Evolutionary conservation across 1,139 yeast genomes (phyloP).

Genomic region (Arxiozyma bovina): DNA sequence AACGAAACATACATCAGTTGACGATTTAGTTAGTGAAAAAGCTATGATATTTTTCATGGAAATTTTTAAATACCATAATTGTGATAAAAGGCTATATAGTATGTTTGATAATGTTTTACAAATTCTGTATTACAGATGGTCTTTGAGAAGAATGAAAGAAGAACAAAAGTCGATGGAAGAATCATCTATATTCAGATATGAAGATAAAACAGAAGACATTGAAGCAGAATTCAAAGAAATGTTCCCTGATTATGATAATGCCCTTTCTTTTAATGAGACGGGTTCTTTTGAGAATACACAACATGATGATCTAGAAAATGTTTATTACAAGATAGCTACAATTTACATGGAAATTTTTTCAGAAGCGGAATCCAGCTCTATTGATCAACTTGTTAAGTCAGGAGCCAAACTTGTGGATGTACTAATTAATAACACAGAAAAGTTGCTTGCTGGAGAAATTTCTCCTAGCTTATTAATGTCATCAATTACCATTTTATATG

Average conservation of each 20-base stretch:
- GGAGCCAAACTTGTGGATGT: slow-evolving; percentile 37
- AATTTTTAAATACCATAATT: slow-evolving; percentile 22
- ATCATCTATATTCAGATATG: slow-evolving; percentile 54
- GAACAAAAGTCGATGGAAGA: slow-evolving; percentile 56
- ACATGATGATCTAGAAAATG: slow-evolving; percentile 29
- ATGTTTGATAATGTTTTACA: slow-evolving; percentile 44
- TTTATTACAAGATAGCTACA: slow-evolving; percentile 33
- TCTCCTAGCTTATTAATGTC: slow-evolving; percentile 38
- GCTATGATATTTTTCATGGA: slow-evolving; percentile 37
- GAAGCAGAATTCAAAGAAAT: slow-evolving; percentile 52
- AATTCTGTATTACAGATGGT: slow-evolving; percentile 70
- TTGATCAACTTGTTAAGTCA: slow-evolving; percentile 34
- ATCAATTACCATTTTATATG: slow-evolving; percentile 36
- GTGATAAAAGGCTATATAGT: slow-evolving; percentile 14
- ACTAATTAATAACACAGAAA: slow-evolving; percentile 22
- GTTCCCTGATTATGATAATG: slow-evolving; percentile 84
- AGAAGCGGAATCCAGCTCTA: slow-evolving; percentile 13
- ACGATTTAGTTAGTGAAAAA: slow-evolving; percentile 42
- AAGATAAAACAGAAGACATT: slow-evolving; percentile 47
- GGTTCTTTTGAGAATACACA: slow-evolving; percentile 6
- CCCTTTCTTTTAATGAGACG: slow-evolving; percentile 35
- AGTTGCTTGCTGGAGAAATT: slow-evolving; percentile 26
- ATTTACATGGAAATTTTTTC: slow-evolving; percentile 33
- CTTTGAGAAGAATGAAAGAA: slow-evolving; percentile 54
- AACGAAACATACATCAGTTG: slow-evolving; percentile 39